A percentile compares a stretch with the other conserved stretches of the same genome.
Evolutionary conservation across 306 rosid species (phyloP).

Genomic region (Rubus idaeus): DNA sequence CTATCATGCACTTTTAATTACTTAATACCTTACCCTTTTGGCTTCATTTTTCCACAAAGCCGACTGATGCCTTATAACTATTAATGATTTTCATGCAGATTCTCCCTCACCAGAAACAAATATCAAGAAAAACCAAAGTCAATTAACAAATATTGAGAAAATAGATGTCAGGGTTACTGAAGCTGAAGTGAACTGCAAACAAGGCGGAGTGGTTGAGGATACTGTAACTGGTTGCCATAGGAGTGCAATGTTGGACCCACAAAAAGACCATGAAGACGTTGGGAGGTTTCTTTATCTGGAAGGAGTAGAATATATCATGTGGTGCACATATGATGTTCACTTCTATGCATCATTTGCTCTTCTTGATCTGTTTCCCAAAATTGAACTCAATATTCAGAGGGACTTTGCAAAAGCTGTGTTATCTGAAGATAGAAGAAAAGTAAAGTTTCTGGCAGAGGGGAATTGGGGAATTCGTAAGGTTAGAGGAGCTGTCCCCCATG

Average conservation of each 20-base stretch:
- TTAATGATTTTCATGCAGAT: conserved; percentile 50
- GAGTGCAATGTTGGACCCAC: conserved; percentile 29
- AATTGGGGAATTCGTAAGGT: conserved; percentile 94
- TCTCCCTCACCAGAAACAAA: conserved; percentile 42
- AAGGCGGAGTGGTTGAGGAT: conserved; percentile 36
- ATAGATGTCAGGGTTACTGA: conserved; percentile 44
- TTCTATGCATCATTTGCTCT: conserved; percentile 98
- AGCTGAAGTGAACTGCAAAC: conserved; percentile 40
- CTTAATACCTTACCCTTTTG: conserved; percentile 7
- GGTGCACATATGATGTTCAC: conserved; percentile 99
- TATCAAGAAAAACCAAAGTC: conserved; percentile 38
- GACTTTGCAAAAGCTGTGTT: conserved; percentile 96
- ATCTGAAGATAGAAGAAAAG: conserved; percentile 91
- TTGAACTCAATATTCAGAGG: conserved; percentile 89
- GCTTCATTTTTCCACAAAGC: conserved; percentile 1
- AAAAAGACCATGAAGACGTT: conserved; percentile 58
- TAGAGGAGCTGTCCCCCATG: conserved; percentile 96
- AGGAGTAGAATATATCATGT: conserved; percentile 96
- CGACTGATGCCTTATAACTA: conserved; percentile 19
- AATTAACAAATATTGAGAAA: conserved; percentile 36
- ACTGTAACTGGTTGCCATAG: conserved; percentile 7
- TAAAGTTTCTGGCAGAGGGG: conserved; percentile 91
- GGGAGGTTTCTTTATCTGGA: conserved; percentile 97
- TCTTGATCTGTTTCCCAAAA: conserved; percentile 90
- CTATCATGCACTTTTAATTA: background rate